These are phyloP conservation scores for Boletus smithii DNA, from an alignment of 1,284 basidiomycete genomes.

Conservation along the genomic window DNA sequence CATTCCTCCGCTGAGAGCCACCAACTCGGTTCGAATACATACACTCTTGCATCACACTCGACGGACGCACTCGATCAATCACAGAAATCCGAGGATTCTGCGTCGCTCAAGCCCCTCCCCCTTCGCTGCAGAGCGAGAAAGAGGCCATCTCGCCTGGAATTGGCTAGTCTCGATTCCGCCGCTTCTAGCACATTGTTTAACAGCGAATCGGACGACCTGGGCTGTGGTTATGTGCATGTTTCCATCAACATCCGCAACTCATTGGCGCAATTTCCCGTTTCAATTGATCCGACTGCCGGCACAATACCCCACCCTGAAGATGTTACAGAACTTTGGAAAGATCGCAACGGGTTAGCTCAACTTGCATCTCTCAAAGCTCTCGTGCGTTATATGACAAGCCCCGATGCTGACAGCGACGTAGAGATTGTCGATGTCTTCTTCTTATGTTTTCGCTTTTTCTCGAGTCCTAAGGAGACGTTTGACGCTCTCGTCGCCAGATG, in stretches of 20 bases:
- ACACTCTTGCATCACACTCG: not conserved
- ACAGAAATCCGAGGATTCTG: conserved; percentile 14
- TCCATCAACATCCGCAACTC: conserved; percentile 29
- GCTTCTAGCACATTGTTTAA: conserved; percentile 24
- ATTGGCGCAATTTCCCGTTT: conserved; percentile 31
- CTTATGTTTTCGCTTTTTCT: conserved; percentile 74
- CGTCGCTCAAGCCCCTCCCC: conserved; percentile 17
- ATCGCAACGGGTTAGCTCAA: conserved; percentile 25
- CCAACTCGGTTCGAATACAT: not conserved
- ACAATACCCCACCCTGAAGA: conserved; percentile 31
- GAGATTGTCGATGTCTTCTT: conserved; percentile 59
- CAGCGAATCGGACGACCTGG: conserved; percentile 15
- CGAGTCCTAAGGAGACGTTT: conserved; percentile 54
- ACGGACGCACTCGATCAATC: not conserved
- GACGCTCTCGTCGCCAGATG: conserved; percentile 58
- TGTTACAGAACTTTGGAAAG: conserved; percentile 27
- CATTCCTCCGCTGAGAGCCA: conserved; percentile 8
- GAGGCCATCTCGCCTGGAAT: conserved; percentile 9
- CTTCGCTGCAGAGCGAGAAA: conserved; percentile 12
- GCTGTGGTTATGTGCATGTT: conserved; percentile 22
- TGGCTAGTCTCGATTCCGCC: conserved; percentile 4
- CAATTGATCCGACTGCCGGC: conserved; percentile 15
- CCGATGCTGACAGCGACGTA: conserved; percentile 36
- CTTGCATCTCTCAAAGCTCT: conserved; percentile 44
- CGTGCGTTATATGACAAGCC: conserved; percentile 47